Percentiles rank a stretch among this genome's conserved stretches.
Conservation (phyloP, 1,284 basidiomycete species). For the Ganoderma boninense region DNA sequence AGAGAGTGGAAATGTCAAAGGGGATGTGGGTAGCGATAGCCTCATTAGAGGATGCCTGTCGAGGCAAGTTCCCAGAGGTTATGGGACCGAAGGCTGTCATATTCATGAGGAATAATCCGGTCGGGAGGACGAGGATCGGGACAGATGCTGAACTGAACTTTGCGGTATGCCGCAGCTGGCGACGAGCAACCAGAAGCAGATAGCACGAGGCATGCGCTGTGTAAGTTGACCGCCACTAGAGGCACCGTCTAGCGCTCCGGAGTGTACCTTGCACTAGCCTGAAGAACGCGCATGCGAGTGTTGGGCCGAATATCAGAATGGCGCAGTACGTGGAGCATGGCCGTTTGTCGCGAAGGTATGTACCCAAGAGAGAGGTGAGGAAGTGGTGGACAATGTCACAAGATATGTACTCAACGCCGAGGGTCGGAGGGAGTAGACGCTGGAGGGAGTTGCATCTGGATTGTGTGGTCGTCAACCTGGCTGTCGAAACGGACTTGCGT, state of each 20-base stretch:
- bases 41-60: neutral
- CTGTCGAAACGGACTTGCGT: slow-evolving; percentile 11
- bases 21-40: neutral
- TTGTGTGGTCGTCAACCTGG: slow-evolving; percentile 4
- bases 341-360: neutral
- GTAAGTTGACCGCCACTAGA: too few relatives aligned
- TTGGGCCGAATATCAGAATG: neutral
- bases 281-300: neutral
- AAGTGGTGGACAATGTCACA: neutral
- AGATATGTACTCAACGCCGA: neutral
- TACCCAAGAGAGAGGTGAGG: neutral
- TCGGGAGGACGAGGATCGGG: slow-evolving; percentile 1
- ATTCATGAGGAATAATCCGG: neutral
- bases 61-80: neutral
- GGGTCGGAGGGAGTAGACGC: slow-evolving; percentile 2
- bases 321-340: neutral
- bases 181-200: neutral
- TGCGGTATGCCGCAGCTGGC: neutral
- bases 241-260: slow-evolving; percentile 6
- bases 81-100: neutral
- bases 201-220: slow-evolving; percentile 12
- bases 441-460: neutral
- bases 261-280: slow-evolving; percentile 12
- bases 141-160: neutral
- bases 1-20: neutral